Base-by-base conservation (phyloP, 2,329 filamentous ascomycete genomes). In the Ophiocordyceps robertsii region DNA sequence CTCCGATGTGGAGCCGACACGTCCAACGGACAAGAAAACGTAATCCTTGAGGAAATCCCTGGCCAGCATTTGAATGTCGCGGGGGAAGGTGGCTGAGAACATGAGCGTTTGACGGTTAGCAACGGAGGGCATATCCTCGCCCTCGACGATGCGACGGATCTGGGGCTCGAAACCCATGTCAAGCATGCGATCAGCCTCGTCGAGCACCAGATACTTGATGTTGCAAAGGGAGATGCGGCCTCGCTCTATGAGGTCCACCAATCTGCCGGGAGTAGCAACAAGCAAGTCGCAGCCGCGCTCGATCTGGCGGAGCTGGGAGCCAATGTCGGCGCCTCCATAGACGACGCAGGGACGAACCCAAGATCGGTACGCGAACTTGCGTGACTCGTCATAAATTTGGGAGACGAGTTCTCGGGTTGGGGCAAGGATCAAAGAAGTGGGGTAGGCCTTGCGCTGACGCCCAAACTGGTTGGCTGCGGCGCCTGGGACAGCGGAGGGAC, bases 151-250 rank as follows among this genome's bases (percentile, higher is more conserved):
- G 57, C 90, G 85, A 59, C 92, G 89, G 61, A 98, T 98, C 71
- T 98, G 92, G 58, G 92, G 92, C 74, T 98, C 92, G 75, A 98
- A 98, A 92, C 92, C 92, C 92, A 98, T 98, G 77, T 98, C 92
- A 75, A 98, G 76, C 92, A 98, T 98, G 65, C 92, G 92, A 73
- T 98, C 92, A 65, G 92, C 92, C 78, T 98, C 92, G 56, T 98
- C 92, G 43, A 98, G 85, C 56, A 98, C 87, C 48, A 98, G 78
- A 64, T 98, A 98, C 75, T 95, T 96, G 77, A 98, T 98, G 76
- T 95, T 95, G 66, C 82, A 79, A 43, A 98, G 82, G 37, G 92
- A 96, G 64, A 98, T 96, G 61, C 90, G 87, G 59, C 92, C 92
- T 74, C 92, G 87, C 75, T 96, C 92, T 60, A 98, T 93, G 67